Conservation (phyloP, 108 stramenopile genomes). For the Skeletonema marinoi region DNA sequence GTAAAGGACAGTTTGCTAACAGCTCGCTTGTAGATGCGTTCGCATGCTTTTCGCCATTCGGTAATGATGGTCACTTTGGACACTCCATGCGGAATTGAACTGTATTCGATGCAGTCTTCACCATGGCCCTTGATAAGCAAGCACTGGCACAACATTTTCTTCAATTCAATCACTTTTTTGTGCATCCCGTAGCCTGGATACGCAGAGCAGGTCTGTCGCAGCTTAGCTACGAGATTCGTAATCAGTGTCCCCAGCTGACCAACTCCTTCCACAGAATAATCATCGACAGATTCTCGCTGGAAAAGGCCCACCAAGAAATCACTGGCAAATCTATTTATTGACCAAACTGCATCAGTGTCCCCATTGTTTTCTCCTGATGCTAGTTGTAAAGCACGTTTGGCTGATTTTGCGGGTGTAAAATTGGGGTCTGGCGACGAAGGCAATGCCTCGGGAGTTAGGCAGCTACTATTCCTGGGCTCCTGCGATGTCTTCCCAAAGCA, state of each 20-base stretch:
- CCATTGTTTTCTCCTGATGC: background rate
- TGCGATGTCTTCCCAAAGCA: constrained; percentile 55
- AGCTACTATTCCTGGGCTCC: background rate
- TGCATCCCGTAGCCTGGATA: background rate
- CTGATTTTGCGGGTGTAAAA: constrained; percentile 25
- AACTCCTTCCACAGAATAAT: constrained; percentile 15
- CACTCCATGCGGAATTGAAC: constrained; percentile 9
- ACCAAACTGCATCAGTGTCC: constrained; percentile 34
- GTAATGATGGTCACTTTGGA: constrained; percentile 26
- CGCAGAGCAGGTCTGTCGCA: constrained; percentile 16
- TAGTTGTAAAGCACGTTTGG: background rate
- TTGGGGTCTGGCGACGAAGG: constrained; percentile 28
- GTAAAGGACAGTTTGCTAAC: constrained; percentile 34
- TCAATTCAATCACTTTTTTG: constrained; percentile 24
- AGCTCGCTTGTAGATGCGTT: constrained; percentile 77
- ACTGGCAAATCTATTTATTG: constrained; percentile 38
- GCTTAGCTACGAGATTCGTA: constrained; percentile 27
- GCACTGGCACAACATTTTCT: constrained; percentile 37
- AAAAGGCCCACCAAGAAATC: constrained; percentile 30
- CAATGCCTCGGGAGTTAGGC: constrained; percentile 12
- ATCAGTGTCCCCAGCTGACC: constrained; percentile 20
- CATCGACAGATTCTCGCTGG: constrained; percentile 3
- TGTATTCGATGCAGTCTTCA: constrained; percentile 52
- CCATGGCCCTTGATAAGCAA: constrained; percentile 59
- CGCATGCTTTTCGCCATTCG: constrained; percentile 81